Base-by-base conservation (phyloP, 2,329 filamentous ascomycete species). In the Sporothrix brunneoviolacea region DNA sequence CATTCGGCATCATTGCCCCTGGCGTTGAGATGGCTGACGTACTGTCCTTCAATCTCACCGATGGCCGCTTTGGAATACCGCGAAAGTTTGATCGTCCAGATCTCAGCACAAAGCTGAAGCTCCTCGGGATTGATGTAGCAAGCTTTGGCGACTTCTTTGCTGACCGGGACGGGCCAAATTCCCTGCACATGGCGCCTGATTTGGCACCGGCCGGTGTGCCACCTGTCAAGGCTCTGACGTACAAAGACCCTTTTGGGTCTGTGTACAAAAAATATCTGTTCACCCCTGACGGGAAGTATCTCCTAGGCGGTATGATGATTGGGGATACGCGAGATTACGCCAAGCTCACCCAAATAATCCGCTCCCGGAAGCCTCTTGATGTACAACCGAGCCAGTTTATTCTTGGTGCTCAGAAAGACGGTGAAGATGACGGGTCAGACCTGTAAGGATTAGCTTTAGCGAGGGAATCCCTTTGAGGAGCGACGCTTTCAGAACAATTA, bases 291-390 rank as follows among this genome's bases (percentile, higher is more conserved):
- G 90, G 90, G 22, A 94, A 94, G 64, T 91, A 91, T 60, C 72
- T 95, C 1, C 79, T 95, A 0, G 90, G 90, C n/a, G 91, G 90
- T 4, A 95, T 95, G 88, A 95, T 95, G 88, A 93, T 95, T 54
- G 91, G 90, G 35, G 90, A 95, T 61, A 94, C 88, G 0, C 85
- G 80, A 55, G 90, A 95, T 69, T 95, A 95, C 62, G 79, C 94
- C 68, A 95, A 91, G 65, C 70, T 95, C 19, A 87, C 94, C 1
- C 86, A 88, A 1, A 82, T 95, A 74, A 88, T 93, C 49, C 94
- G 91, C 70, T 83, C 80, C 57, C 86, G 89, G 62, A 94, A 91
- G 64, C 73, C 76, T 55, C 75, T 95, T 1, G 87, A 94, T 13
- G 72, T 88, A 0, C 80, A 88, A 0, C 90, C 90, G 0, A 82